These are phyloP conservation scores for Leccinum rimulosum DNA, from an alignment of 768 basidiomycete genomes.

Conservation along the genomic window DNA sequence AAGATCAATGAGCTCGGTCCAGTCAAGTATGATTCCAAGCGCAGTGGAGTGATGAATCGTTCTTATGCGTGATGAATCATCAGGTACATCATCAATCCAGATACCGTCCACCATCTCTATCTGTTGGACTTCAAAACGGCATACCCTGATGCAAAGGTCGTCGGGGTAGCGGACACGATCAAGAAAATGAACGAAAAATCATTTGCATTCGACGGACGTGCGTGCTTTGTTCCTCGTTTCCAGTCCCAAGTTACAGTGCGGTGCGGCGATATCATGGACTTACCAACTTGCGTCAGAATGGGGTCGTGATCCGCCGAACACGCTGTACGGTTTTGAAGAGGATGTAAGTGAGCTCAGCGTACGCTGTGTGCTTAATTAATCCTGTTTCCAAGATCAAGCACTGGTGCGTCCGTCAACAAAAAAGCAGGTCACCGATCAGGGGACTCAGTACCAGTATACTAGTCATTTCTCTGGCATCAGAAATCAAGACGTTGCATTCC, in stretches of 20 bases:
- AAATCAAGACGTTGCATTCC: constrained; percentile 83
- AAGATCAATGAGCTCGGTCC: constrained; percentile 63
- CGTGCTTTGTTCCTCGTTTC: constrained; percentile 16
- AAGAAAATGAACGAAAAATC: constrained; percentile 51
- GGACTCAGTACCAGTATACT: background rate
- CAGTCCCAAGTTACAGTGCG: background rate
- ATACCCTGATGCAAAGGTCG: constrained; percentile 69
- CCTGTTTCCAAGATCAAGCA: constrained; percentile 42
- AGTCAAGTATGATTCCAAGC: constrained; percentile 47
- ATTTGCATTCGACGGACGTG: constrained; percentile 63
- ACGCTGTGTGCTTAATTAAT: background rate
- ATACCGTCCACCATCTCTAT: constrained; percentile 58
- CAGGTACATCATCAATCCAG: constrained; percentile 59
- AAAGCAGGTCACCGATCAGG: background rate
- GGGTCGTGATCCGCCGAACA: constrained; percentile 60
- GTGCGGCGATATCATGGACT: background rate
- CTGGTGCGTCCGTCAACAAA: constrained; percentile 35
- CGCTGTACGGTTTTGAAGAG: constrained; percentile 75
- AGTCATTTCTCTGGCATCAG: constrained; percentile 70
- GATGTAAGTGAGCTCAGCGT: constrained; percentile 40
- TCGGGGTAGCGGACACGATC: constrained; percentile 59
- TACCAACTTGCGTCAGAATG: constrained; percentile 38
- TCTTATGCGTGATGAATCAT: background rate
- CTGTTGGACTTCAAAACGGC: constrained; percentile 62
- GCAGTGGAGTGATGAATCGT: background rate